phyloP scores from a whole-genome alignment of 2,329 filamentous ascomycete species.

The Purpureocillium lavendulum region DNA sequence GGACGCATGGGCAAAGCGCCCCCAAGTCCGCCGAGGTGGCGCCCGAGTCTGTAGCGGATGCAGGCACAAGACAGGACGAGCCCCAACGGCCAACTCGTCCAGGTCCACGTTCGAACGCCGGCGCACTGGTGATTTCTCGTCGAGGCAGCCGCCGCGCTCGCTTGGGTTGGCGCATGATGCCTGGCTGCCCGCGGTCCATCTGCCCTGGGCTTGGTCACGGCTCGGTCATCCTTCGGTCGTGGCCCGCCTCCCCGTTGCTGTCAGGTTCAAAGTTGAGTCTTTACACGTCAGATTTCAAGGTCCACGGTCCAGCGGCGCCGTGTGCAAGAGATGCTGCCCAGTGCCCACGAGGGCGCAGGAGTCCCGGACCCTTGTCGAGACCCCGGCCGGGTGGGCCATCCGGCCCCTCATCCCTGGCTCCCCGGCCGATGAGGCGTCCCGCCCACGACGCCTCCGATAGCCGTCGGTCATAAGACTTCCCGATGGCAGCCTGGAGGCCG shows the following conservation, averaged over 20 bases:
- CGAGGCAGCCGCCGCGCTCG: no score
- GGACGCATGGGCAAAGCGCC: background rate
- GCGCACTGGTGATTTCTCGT: no score
- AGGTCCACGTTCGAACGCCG: no score
- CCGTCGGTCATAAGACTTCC: background rate
- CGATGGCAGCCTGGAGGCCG: background rate
- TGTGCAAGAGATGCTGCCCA: background rate
- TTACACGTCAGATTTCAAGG: background rate
- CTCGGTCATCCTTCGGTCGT: no score
- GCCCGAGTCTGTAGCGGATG: constrained; percentile 2
- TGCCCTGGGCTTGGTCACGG: no score
- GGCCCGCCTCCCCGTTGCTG: no score
- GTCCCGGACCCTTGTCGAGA: no score
- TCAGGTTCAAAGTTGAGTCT: background rate
- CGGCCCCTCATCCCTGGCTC: constrained; percentile 1
- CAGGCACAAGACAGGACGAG: background rate
- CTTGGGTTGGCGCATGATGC: background rate
- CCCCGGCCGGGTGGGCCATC: background rate
- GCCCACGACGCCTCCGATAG: background rate
- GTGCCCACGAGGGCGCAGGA: no score
- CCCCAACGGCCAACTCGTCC: background rate
- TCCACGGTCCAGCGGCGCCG: background rate
- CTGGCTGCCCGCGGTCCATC: no score
- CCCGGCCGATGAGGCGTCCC: constrained; percentile 1
- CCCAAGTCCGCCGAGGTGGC: background rate